Conservation (phyloP, 345 rosid genomes). For the Moricandia arvensis region DNA sequence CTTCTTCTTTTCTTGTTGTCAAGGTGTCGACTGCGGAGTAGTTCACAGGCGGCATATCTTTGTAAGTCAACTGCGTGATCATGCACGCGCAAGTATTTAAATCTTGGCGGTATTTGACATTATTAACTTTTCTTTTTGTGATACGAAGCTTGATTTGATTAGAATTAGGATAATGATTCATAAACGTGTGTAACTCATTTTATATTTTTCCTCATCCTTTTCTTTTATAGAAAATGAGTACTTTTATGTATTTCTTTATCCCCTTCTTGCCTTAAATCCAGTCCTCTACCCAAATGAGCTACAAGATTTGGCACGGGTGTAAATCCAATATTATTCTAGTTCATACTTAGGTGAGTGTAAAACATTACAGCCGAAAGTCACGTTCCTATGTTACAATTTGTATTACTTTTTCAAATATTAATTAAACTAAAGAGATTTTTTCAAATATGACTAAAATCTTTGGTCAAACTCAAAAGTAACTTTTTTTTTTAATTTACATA, state of each 20-base stretch:
- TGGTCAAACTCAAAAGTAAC: too few relatives aligned
- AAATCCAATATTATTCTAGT: not conserved
- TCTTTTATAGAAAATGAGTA: not conserved
- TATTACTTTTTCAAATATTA: not conserved
- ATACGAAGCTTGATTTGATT: not conserved
- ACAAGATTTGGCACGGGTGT: too few relatives aligned
- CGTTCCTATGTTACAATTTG: not conserved
- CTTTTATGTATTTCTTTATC: not conserved
- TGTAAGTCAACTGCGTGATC: not conserved
- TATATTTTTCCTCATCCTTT: not conserved
- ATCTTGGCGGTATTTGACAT: not conserved
- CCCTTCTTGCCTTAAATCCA: not conserved
- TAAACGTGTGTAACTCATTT: not conserved
- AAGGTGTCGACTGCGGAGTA: not conserved
- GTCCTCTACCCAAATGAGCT: not conserved
- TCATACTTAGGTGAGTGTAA: not conserved
- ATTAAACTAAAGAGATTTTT: not conserved
- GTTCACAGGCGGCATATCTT: conserved; percentile 7
- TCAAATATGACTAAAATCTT: too few relatives aligned
- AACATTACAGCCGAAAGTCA: conserved; percentile 9
- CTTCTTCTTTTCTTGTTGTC: not conserved
- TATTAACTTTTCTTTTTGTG: not conserved
- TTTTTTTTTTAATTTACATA: too few relatives aligned
- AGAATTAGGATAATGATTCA: not conserved
- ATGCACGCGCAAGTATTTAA: not conserved